Base-by-base conservation (phyloP, 2,329 filamentous ascomycete species). In the Podosphaera fusca region DNA sequence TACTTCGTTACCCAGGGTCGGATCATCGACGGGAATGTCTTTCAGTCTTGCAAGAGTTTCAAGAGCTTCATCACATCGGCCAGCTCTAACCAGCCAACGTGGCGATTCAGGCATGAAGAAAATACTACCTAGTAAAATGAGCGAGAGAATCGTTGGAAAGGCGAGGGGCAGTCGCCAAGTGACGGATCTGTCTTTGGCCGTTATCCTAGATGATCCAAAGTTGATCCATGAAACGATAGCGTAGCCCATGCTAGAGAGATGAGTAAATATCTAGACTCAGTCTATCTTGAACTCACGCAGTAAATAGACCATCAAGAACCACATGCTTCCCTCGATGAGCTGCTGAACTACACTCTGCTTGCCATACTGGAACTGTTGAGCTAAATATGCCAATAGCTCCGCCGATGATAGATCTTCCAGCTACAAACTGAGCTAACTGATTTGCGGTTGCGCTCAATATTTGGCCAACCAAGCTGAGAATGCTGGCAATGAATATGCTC, bases 31-130 rank as follows among this genome's bases (percentile, higher is more conserved):
- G 8, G 56, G 56, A 21, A 57, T 33, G 21, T 45, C 49, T 31
- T 50, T 50, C 4, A 57, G 36, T 29, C 31, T 36, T 2, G 47
- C 4, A 35, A 56, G 34, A 46, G 36, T 36, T 51, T 38, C 42
- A 35, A 30, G 31, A 14, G 89, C 92, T 68, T 98, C 92, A 68
- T 96, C 92, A 65, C 96, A 89, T 64, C 95, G 85, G 64, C 96
- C 92, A 66, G 94, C 94, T 67, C 95, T 88, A 47, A 96, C 75
- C 5, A 98, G 80, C 92, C 92, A 98, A 72, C 90, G 82, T 36
- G 92, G 92, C 21, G 90, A 95, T 72, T 98, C 92, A 63, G 94
- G 92, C 64, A 96, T 95, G 62, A 95, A 75, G 65, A 94, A 74
- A 66, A 87, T 94, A 55, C 90, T 90, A 52, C 87, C 60, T 7